phyloP scores from a whole-genome alignment of 1,139 yeast genomes.

The Pichia sp. region DNA sequence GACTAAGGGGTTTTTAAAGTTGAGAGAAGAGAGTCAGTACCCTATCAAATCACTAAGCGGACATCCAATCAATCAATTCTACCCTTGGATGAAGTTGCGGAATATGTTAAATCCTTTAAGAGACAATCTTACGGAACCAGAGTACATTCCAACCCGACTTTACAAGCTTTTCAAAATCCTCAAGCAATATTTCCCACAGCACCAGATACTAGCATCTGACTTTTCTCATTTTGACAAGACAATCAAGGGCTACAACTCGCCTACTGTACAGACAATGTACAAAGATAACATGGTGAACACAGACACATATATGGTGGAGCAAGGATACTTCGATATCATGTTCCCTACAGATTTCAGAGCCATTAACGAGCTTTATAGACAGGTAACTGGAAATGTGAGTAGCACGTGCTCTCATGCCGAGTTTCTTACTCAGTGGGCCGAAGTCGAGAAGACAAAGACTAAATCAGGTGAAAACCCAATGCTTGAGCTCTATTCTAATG shows the following conservation, averaged over 20 bases:
- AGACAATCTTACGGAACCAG: conserved; percentile 68
- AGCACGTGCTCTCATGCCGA: conserved; percentile 56
- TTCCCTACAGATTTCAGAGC: conserved; percentile 76
- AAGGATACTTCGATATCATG: conserved; percentile 83
- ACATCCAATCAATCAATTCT: conserved; percentile 30
- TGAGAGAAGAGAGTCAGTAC: conserved; percentile 47
- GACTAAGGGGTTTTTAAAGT: conserved; percentile 49
- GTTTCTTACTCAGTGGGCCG: conserved; percentile 71
- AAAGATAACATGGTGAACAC: conserved; percentile 65
- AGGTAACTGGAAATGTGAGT: conserved; percentile 60
- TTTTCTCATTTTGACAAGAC: conserved; percentile 62
- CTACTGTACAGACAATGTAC: conserved; percentile 79
- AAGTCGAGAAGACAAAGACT: conserved; percentile 61
- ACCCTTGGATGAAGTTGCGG: conserved; percentile 29
- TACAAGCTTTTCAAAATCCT: conserved; percentile 63
- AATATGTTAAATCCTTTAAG: conserved; percentile 51
- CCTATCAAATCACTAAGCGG: conserved; percentile 28
- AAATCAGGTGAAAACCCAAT: conserved; percentile 83
- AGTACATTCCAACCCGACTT: conserved; percentile 75
- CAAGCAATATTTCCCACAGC: conserved; percentile 67
- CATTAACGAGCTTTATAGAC: conserved; percentile 58
- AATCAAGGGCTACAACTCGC: conserved; percentile 64
- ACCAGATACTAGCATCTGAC: conserved; percentile 68
- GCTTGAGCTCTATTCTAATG: conserved; percentile 74
- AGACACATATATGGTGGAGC: conserved; percentile 72